Evolutionary conservation across 352 stramenopile genomes (phyloP).

Genomic region (Pythium apleroticum): DNA sequence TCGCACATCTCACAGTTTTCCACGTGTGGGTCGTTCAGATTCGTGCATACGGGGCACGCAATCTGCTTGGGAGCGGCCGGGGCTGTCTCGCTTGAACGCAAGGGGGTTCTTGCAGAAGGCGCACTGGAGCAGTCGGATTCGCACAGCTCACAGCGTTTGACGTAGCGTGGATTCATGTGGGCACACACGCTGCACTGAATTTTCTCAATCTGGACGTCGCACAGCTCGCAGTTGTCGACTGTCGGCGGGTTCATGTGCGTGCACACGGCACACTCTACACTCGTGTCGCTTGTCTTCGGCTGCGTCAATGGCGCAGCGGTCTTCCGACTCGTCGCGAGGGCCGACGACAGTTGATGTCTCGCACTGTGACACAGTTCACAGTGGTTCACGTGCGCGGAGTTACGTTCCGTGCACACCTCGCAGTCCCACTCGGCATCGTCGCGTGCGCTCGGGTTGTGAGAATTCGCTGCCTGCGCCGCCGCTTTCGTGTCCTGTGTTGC

Average conservation of each 20-base stretch:
- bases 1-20: constrained; percentile 58
- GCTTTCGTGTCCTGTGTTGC: not conserved
- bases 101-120: not conserved
- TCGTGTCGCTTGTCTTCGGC: not conserved
- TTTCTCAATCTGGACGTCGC: constrained; percentile 4
- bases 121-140: constrained; percentile 1
- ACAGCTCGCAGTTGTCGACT: not conserved
- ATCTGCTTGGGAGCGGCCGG: not conserved
- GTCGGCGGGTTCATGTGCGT: constrained; percentile 6
- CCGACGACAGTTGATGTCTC: not conserved
- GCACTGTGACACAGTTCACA: constrained; percentile 21
- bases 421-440: constrained; percentile 31
- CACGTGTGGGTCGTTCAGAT: constrained; percentile 40
- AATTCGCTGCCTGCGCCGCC: not conserved
- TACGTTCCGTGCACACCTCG: constrained; percentile 18
- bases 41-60: constrained; percentile 48
- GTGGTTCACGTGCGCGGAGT: not conserved
- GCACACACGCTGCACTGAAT: constrained; percentile 18
- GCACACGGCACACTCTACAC: constrained; percentile 8
- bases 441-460: not conserved
- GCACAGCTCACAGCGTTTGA: constrained; percentile 21
- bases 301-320: not conserved
- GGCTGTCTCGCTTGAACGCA: not conserved
- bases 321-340: not conserved
- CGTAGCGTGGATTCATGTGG: constrained; percentile 13